Evolutionary conservation across 2,329 filamentous ascomycete genomes (phyloP).

Genomic region (Fusarium continuum): DNA sequence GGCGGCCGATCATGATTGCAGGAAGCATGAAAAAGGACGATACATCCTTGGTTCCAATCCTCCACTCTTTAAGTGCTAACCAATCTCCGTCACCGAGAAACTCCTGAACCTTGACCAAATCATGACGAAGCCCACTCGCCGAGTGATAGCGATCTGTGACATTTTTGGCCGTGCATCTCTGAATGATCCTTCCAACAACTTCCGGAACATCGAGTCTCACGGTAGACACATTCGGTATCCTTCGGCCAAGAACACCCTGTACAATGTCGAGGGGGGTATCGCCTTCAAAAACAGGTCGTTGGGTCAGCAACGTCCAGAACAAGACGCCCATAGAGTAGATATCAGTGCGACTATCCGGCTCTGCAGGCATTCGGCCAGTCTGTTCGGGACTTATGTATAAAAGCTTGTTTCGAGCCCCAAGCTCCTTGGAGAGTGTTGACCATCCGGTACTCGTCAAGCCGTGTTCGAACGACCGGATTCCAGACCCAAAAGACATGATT

Average conservation of each 20-base stretch:
- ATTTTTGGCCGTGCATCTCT: conserved; percentile 91
- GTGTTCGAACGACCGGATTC: conserved; percentile 88
- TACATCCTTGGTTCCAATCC: conserved; percentile 83
- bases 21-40: conserved; percentile 93
- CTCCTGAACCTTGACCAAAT: conserved; percentile 77
- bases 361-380: conserved; percentile 89
- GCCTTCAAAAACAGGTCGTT: conserved; percentile 81
- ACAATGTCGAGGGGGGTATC: conserved; percentile 87
- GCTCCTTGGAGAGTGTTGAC: conserved; percentile 82
- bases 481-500: conserved; percentile 86
- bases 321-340: conserved; percentile 92
- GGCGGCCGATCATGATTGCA: conserved; percentile 80
- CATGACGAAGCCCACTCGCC: conserved; percentile 83
- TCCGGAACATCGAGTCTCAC: conserved; percentile 86
- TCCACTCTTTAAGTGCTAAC: conserved; percentile 75
- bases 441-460: conserved; percentile 86
- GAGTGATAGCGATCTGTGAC: conserved; percentile 91
- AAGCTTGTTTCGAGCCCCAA: conserved; percentile 88
- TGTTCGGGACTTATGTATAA: conserved; percentile 95
- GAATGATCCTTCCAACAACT: conserved; percentile 81
- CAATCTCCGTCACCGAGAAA: conserved; percentile 80
- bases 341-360: conserved; percentile 91
- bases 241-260: conserved; percentile 83
- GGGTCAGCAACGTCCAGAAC: conserved; percentile 86
- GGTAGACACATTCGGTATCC: conserved; percentile 78